Evolutionary conservation across 805 yeast species (phyloP), one percentile per base, ranked within the genome.

Genomic region (Ogataea trehalophila): DNA sequence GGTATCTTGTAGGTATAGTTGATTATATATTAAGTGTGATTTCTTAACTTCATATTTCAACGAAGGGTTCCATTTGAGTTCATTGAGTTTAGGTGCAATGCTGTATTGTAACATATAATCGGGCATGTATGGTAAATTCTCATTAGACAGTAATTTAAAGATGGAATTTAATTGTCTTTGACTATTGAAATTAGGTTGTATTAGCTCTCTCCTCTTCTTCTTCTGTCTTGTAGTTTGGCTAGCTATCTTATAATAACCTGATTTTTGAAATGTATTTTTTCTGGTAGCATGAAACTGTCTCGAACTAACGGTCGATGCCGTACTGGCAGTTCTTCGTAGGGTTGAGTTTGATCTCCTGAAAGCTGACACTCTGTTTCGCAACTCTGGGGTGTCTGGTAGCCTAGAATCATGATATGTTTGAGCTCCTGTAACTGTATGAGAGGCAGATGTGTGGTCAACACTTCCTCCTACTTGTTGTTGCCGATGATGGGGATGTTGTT

Each of bases 51-150:
- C 39, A 39, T 55, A 55, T 39, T 51, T 47, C 20, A 63, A 34
- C 3, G 47, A 43, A 16, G 68, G 68, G 20, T 55, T 55, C 26
- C 46, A 23, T 44, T 58, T 58, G 38, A 49, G 33, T 26, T 50
- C 47, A 23, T 55, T 54, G 1, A 29, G 18, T 16, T 29, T 18
- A 1, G 60, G 53, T 3, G 44, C 26, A 6, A 60, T 26, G 4
- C 46, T 37, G 41, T 59, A 60, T 20, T 56, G 50, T 14, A 61
- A n/a, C 29, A 57, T 42, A 33, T 56, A 53, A 0, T 49, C 38
- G 2, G 63, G 61, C 2, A 52, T 33, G 5, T 43, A 39, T 6
- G 47, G 53, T 2, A 52, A 46, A 29, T 50, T 33, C 14, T 55
- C 59, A 22, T 22, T 23, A 11, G 57, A 44, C 20, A 50, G 22